These are phyloP conservation scores for Cenchrus purpureus DNA, from an alignment of 176 grass and related monocot species.

Conservation along the genomic window DNA sequence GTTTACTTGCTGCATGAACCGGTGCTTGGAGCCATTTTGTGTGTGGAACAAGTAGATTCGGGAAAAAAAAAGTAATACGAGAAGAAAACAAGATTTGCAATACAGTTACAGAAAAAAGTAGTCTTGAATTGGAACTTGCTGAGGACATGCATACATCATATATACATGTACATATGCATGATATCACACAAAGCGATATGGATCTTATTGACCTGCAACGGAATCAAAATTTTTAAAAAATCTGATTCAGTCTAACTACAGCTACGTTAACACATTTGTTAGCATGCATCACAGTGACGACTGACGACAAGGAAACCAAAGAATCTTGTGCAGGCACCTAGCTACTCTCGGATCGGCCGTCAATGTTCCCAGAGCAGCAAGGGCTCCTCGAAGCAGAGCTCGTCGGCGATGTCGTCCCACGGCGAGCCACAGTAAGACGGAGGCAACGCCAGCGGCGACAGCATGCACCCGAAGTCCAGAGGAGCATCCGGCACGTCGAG, in stretches of 20 bases:
- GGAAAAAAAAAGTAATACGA: neutral
- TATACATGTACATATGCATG: neutral
- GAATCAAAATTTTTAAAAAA: neutral
- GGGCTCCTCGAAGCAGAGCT: constrained; percentile 44
- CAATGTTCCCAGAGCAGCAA: constrained; percentile 61
- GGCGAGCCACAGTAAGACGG: constrained; percentile 19
- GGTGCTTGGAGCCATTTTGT: neutral
- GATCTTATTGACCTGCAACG: constrained; percentile 22
- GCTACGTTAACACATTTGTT: neutral
- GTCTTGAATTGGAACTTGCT: neutral
- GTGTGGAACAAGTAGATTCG: neutral
- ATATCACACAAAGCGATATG: neutral
- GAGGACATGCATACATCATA: neutral
- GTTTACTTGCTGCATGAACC: neutral
- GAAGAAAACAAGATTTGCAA: neutral
- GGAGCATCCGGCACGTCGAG: constrained; percentile 40
- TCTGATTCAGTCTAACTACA: neutral
- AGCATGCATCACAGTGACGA: neutral
- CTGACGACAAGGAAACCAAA: neutral
- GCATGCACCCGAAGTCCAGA: constrained; percentile 35
- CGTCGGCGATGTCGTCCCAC: constrained; percentile 41
- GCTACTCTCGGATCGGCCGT: neutral
- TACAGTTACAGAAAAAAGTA: neutral
- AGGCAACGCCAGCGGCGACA: constrained; percentile 19
- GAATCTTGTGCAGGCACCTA: constrained; percentile 9